Base-by-base conservation (phyloP, 2,329 filamentous ascomycete species). In the Pseudocercospora crystallina region DNA sequence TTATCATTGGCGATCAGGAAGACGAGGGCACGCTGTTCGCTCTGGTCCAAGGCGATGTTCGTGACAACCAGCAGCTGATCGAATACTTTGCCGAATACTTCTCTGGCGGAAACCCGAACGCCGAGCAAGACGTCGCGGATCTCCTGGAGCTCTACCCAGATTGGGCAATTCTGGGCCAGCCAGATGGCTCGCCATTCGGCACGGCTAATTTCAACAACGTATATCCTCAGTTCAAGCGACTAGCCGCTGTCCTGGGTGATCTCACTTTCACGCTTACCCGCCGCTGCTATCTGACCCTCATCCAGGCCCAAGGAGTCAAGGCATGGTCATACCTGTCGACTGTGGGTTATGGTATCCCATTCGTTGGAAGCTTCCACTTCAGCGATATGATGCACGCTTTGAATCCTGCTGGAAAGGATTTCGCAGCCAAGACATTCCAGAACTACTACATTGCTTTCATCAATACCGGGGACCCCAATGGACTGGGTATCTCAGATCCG, bases 151-250 rank as follows among this genome's bases (percentile, higher is more conserved):
- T 78, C 0, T 92, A 92, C 65, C 76, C 80, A 2, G 68, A 76
- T 12, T 72, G 74, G 15, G 65, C 76, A 14, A 42, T 57, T n/a
- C 32, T 50, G 1, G 61, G 68, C 70, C 0, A 71, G 81, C 71
- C 75, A 26, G 20, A 26, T 26, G 20, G 88, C 31, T 87, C 83
- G 2, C 89, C 89, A 1, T 91, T 89, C 75, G 77, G 83, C 46
- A 91, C 87, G 0, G 75, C 80, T 1, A 53, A 79, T 8, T 57
- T 85, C 13, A 88, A 91, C 71, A 83, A 86, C 61, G 74, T 82
- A 61, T 90, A 88, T 64, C 86, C 87, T 0, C 80, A 87, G 58
- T 91, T 83, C 76, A 92, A 91, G 70, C 85, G 86, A 11, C 73
- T 90, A 0, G 83, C 86, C 2, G 87, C 87, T 34, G 80, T 91